Conservation (phyloP, 176 grass and related monocot species). For the Oryza punctata region DNA sequence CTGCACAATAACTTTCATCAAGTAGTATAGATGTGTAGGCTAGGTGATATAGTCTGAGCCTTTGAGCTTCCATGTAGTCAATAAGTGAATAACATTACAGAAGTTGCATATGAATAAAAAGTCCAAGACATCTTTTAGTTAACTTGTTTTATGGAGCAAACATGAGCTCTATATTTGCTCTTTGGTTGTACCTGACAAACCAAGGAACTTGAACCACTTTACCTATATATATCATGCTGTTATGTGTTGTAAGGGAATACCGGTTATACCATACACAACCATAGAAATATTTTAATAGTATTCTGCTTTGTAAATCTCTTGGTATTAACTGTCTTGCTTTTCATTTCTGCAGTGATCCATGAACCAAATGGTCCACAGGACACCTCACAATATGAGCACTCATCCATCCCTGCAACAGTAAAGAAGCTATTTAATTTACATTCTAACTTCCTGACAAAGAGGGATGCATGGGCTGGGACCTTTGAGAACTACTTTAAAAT, state of each 20-base stretch:
- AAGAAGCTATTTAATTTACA: conserved; percentile 92
- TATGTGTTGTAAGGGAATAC: background rate
- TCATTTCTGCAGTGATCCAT: conserved; percentile 75
- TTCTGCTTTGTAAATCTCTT: background rate
- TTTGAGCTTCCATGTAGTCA: background rate
- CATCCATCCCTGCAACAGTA: conserved; percentile 77
- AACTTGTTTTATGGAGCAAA: background rate
- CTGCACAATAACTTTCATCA: background rate
- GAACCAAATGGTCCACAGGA: conserved; percentile 59
- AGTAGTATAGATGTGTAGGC: background rate
- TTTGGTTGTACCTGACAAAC: background rate
- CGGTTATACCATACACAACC: background rate
- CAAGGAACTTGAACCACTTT: background rate
- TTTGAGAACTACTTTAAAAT: conserved; percentile 75
- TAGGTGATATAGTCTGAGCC: background rate
- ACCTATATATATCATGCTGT: background rate
- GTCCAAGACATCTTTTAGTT: background rate
- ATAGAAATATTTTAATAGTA: conserved; percentile 7
- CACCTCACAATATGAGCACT: conserved; percentile 81
- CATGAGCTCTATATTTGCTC: background rate
- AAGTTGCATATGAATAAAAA: background rate
- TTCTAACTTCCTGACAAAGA: conserved; percentile 89
- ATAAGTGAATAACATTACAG: background rate
- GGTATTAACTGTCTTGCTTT: conserved; percentile 25
- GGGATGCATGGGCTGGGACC: conserved; percentile 85